Evolutionary conservation across 345 rosid genomes (phyloP).

Genomic region (Turnera subulata): DNA sequence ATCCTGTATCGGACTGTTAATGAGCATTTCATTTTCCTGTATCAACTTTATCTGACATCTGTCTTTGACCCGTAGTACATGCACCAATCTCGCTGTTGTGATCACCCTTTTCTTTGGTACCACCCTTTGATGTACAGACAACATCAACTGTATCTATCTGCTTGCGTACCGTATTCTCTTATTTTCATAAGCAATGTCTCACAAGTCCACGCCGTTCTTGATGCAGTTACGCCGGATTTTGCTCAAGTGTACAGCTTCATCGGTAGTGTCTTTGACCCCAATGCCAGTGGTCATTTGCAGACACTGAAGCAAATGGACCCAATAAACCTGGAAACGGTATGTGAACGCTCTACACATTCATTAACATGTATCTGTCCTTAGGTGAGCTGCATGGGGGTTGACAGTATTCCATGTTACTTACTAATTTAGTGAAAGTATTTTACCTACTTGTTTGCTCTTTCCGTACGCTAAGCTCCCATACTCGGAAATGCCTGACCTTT

Average conservation of each 20-base stretch:
- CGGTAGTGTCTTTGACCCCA: constrained; percentile 85
- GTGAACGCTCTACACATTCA: constrained; percentile 10
- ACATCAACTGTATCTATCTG: not conserved
- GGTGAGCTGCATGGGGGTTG: not conserved
- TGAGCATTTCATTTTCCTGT: not conserved
- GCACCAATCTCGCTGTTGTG: too few relatives aligned
- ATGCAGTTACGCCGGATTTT: constrained; percentile 85
- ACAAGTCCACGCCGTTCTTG: not conserved
- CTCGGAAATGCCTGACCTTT: not conserved
- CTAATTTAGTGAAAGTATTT: not conserved
- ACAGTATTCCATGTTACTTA: not conserved
- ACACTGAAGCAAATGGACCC: constrained; percentile 88
- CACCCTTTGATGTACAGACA: not conserved
- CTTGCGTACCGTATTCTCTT: not conserved
- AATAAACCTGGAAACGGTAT: constrained; percentile 72
- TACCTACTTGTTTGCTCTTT: not conserved
- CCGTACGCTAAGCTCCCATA: not conserved
- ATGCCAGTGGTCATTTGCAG: constrained; percentile 55
- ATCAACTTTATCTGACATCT: not conserved
- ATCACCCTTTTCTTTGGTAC: not conserved
- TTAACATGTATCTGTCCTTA: not conserved
- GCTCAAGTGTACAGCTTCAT: constrained; percentile 87
- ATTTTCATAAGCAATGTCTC: not conserved
- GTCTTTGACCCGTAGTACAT: not conserved
- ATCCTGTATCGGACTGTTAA: not conserved